Base-by-base conservation (phyloP, 768 basidiomycete genomes). In the Lactarius deliciosus region DNA sequence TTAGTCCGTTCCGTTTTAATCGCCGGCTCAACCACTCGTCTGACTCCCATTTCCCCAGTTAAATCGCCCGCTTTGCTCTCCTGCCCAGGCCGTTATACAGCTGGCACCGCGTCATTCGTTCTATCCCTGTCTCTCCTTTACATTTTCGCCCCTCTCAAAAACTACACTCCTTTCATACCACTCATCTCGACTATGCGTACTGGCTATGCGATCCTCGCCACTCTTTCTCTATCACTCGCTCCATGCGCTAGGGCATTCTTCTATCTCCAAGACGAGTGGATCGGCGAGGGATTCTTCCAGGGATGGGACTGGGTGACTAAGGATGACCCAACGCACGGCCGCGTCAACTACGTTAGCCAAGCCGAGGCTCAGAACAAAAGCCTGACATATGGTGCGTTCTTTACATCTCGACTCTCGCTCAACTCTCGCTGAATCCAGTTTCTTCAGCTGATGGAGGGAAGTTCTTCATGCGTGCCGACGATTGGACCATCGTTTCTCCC, bases 401-500 rank as follows among this genome's bases (percentile, higher is more conserved):
- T 41, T 18, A 5, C 40, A 5, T 40, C n/a, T 30, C 11, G 3
- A 56, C 50, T 47, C 53, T 28, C 11, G 59, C 40, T 41, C 36
- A 36, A 32, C 32, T 22, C 41, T 2, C 10, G 1, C 25, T 63
- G 10, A 56, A 28, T 62, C 43, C 11, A 11, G 36, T 18, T 41
- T 41, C 16, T 62, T 57, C 18, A 80, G 85, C 76, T 13, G 74
- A 77, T 2, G 74, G 71, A n/a, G 64, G 73, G 45, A 80, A 78
- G 53, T 87, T 88, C 73, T 38, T 85, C 56, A 88, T 88, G 85
- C 81, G 82, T 47, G 86, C 83, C 34, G 86, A 88, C 70, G 66
- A 77, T 53, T 64, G 59, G 34, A 76, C 77, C 18, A 61, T 76
- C 15, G 81, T 87, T 20, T 45, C 68, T 7, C 64, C 77, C 1